Conservation (phyloP, 306 rosid genomes). For the Cucumis hystrix region DNA sequence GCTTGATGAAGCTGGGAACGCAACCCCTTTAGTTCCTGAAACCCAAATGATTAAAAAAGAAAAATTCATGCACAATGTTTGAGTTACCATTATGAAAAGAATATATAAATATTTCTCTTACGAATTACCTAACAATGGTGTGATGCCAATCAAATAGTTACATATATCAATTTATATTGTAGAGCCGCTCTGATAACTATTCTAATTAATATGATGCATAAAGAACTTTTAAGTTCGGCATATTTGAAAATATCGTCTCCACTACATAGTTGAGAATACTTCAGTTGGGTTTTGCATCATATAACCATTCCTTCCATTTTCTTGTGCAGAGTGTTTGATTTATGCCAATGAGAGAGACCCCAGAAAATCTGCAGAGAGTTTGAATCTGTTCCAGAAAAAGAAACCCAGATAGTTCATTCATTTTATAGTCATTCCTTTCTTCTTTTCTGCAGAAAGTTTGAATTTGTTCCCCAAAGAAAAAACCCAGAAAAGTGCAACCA, state of each 20-base stretch:
- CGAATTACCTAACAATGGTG: not conserved
- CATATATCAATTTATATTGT: not conserved
- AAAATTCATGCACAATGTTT: not conserved
- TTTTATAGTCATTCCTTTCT: not conserved
- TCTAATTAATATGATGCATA: not conserved
- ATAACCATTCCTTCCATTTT: not conserved
- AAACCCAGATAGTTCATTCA: not conserved
- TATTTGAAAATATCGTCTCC: not conserved
- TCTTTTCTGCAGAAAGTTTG: not conserved
- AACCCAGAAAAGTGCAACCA: not conserved
- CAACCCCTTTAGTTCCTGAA: conserved; percentile 58
- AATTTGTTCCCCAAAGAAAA: not conserved
- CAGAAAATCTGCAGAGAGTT: not conserved
- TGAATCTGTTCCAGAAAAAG: not conserved
- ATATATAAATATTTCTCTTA: not conserved
- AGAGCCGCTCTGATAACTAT: not conserved
- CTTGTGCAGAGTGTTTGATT: not conserved
- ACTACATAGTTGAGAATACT: not conserved
- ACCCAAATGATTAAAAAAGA: not conserved
- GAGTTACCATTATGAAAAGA: not conserved
- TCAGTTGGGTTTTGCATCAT: not conserved
- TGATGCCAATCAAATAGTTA: not conserved
- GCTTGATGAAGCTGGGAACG: conserved; percentile 78
- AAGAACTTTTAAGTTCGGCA: not conserved
- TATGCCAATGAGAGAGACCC: not conserved